Base-by-base conservation (phyloP, 2,329 filamentous ascomycete species). In the Dryadomyces quercivorus region DNA sequence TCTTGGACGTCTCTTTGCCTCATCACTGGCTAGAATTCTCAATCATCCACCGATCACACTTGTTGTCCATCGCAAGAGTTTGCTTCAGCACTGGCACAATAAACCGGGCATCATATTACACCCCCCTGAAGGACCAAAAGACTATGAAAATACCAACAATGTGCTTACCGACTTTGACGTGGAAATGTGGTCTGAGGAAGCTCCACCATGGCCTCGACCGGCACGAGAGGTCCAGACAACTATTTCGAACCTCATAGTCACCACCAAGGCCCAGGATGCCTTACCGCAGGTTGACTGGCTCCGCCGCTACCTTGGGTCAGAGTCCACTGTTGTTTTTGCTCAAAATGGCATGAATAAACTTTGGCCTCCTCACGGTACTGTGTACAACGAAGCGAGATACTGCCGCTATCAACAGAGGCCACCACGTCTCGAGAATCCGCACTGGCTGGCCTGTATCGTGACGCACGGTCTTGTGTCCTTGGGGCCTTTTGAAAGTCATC, bases 301-400 rank as follows among this genome's bases (percentile, higher is more conserved):
- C 15, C 72, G 78, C 7, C 69, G 78, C 1, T 79, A 95, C 52
- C 75, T 83, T 2, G 76, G 81, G 58, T 67, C 70, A 3, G 67
- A 75, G 3, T 88, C 84, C n/a, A 86, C 87, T 0, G 80, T 96
- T n/a, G 75, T 85, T 13, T 87, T 96, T 62, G 71, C 88, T 22
- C 91, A 96, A 62, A 95, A 95, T 62, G 92, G 92, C 49, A 86
- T 96, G 81, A 90, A 87, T 36, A 75, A 72, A 59, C 65, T 80
- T 16, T 81, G 77, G 77, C 76, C 77, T 22, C 77, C 77, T 8
- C 64, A 73, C 51, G 76, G 76, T 2, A 59, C 61, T 4, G 56
- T 63, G 1, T 80, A 79, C 62, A 65, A 66, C 40, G 58, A 61
- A 2, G 63, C 68, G 53, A 68, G 76, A 18, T 78, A 72, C 54